Evolutionary conservation across 495 filamentous ascomycete species (phyloP), one percentile per base, ranked within the genome.

Genomic region (Polyplosphaeria fusca): DNA sequence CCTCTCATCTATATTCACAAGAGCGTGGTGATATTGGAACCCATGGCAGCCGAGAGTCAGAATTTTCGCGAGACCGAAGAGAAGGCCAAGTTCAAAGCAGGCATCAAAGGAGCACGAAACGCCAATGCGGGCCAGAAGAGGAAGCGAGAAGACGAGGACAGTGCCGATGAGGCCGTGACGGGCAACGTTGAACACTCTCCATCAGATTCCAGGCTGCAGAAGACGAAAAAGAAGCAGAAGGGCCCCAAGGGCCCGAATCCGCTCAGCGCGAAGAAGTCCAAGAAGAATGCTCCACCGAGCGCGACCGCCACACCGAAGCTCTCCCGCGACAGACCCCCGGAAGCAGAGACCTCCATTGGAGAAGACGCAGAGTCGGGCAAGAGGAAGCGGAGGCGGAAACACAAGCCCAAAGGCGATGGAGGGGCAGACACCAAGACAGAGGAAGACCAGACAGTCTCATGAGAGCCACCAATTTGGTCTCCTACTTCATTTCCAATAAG

Each of bases 211-310:
- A 37, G 59, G 14, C 54, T 68, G 11, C 74, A 77, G 63, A 84
- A 81, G 70, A 85, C 82, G 66, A 87, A 77, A 56, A 85, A 82
- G 66, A 87, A 77, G 57, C 86, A 77, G 61, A 77, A 82, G 56
- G 91, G 91, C 18, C 78, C 74, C 0, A 96, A 92, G 71, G 85
- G 77, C 5, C 90, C 92, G 7, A 98, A 98, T 76, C 93, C 93
- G 9, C 74, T 97, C 59, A 84, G 89, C 55, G 74, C 95, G 61
- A 94, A 89, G 78, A 98, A 96, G 74, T 70, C 83, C 49, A 89
- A 87, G 75, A 85, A 67, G 39, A 47, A 19, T 18, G 1, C 38
- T 14, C 52, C 25, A 46, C 14, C 20, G n/a, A 24, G 26, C 7
- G 5, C 14, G 18, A 7, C 30, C 14, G 30, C 14, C 14, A 7